Evolutionary conservation across 169 alveolate species (phyloP), one percentile per base, ranked within the genome.

Genomic region (Eimeria tenella): DNA sequence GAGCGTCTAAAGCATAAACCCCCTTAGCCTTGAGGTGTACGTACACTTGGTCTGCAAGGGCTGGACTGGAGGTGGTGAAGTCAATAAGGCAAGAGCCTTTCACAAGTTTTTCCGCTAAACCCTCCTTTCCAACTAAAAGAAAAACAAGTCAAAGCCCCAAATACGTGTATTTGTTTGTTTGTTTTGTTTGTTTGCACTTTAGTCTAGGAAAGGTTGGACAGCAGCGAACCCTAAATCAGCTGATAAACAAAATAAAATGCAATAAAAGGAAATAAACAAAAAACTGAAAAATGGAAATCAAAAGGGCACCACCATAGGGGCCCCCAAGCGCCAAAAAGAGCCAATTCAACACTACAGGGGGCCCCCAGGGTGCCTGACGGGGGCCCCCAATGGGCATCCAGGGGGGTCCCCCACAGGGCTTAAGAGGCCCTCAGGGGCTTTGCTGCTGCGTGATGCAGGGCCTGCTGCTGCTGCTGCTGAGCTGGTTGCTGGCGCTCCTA

Each of bases 11-110:
- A 10, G 96, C 93, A 25, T 70, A 62, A 56, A 96, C 87, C 5
- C 93, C 94, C 89, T 74, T 63, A 50, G 86, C 73, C 74, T 52
- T 53, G 10, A 97, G 97, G 53, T 87, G 95, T 31, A 94, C 92
- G 52, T 83, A 88, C 19, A 97, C 96, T 73, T 77, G 60, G 84
- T 55, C 73, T 19, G 98, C 99, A 23, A 97, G 89, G 1, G 93
- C 79, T n/a, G 99, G 98, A 21, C 95, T 77, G 21, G 97, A 95
- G 21, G 98, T 96, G 17, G 99, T 98, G 87, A 97, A 98, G 84
- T 98, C 99, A 53, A 98, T 87, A n/a, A 97, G 65, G 13, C 92
- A 68, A 4, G 97, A 25, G 31, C 98, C 98, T 50, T 91, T 89
- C 62, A 94, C 86, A 95, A 97, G 94, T 81, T 96, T 95, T 50